Evolutionary conservation across 2,329 filamentous ascomycete species (phyloP), one percentile per base, ranked within the genome.

Genomic region (Scopulariopsis brevicaulis): DNA sequence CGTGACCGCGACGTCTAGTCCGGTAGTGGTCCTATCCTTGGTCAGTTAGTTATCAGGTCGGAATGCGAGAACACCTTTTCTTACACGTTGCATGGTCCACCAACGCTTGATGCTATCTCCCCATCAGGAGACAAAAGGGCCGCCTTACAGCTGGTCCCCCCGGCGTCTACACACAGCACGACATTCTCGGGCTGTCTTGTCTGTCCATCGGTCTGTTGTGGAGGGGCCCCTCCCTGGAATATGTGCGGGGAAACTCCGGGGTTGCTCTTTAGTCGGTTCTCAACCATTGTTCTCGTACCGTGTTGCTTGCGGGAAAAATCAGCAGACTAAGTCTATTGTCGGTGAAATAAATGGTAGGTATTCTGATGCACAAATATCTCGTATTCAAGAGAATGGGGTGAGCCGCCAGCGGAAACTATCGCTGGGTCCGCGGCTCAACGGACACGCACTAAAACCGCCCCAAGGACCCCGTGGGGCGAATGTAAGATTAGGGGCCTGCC

Each of bases 91-190:
- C 72, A 73, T 20, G 70, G 65, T 2, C 71, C 70, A 40, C 68
- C 65, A 35, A 64, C 65, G 5, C 71, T 71, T 25, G 62, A 62
- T 1, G 66, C 67, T 0, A 63, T 55, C 4, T 61, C 53, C 2
- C 68, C 68, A 20, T 63, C 56, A 1, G 58, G 57, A 18, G 66
- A 64, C 5, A 69, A 59, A 12, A 73, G 59, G 2, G 66, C 66
- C n/a, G 72, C 73, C 22, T 70, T 72, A 59, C 72, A 74, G 60
- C 73, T 74, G 3, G 66, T 73, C 1, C 72, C 73, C 18, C 73
- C 73, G 0, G 72, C 73, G 63, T 76, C 73, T 20, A 75, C 66
- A 43, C 72, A 74, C 1, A 75, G 63, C 3, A 69, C 65, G 55
- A 65, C 37, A 20, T 6, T 22, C 24, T 11, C 3, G 51, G 8